phyloP scores from a whole-genome alignment of 495 filamentous ascomycete species.

The Tetracladium setigerum region DNA sequence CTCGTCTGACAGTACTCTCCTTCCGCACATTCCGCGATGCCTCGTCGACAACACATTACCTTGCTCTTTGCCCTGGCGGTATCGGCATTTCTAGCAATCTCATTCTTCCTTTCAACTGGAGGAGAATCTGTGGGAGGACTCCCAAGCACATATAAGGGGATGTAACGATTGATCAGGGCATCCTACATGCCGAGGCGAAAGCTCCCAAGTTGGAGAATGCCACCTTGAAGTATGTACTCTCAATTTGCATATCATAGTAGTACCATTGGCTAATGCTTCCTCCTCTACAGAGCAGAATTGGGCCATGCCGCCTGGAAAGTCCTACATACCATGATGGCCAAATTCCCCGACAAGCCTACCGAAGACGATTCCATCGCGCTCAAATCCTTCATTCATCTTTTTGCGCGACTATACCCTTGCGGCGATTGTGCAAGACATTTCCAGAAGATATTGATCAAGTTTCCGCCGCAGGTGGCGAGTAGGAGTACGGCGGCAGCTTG shows the following conservation, averaged over 20 bases:
- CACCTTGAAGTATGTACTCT: constrained; percentile 63
- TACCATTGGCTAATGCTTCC: constrained; percentile 15
- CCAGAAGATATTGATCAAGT: constrained; percentile 69
- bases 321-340: constrained; percentile 90
- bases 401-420: constrained; percentile 88
- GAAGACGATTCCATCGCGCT: constrained; percentile 78
- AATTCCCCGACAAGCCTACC: constrained; percentile 82
- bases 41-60: constrained; percentile 35
- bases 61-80: constrained; percentile 27
- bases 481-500: constrained; percentile 79
- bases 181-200: constrained; percentile 70
- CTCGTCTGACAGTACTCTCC: not conserved
- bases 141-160: constrained; percentile 22
- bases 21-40: constrained; percentile 29
- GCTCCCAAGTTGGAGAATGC: constrained; percentile 89
- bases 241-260: no score
- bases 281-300: constrained; percentile 61
- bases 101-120: constrained; percentile 27
- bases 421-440: constrained; percentile 94
- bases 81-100: constrained; percentile 28
- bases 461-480: constrained; percentile 84
- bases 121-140: constrained; percentile 9
- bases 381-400: constrained; percentile 78
- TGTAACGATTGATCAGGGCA: constrained; percentile 21
- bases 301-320: constrained; percentile 87